Percentiles rank a stretch among this genome's conserved stretches.
Conservation (phyloP, 176 grass and related monocot species). For the Alloteropsis semialata region DNA sequence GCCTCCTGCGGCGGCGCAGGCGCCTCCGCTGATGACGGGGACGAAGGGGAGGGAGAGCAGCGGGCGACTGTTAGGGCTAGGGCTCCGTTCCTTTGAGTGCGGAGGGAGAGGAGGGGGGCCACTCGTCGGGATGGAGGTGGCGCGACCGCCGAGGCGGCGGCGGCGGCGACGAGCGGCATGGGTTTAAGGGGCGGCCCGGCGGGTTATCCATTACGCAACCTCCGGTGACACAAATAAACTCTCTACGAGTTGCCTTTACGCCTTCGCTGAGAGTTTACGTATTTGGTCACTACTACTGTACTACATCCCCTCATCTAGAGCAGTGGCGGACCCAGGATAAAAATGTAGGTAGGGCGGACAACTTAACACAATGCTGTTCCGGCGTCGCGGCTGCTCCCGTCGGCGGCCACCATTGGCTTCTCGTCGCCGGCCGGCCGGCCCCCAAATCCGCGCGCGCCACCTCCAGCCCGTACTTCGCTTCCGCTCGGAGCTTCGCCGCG, state of each 20-base stretch:
- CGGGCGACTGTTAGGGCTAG: slow-evolving; percentile 24
- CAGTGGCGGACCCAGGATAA: no score
- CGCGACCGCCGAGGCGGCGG: slow-evolving; percentile 20
- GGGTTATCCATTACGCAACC: slow-evolving; percentile 27
- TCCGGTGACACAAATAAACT: not conserved
- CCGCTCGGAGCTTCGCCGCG: no score
- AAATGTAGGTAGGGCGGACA: no score
- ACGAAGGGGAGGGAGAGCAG: slow-evolving; percentile 39
- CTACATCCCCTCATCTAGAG: no score
- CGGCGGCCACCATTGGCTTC: no score
- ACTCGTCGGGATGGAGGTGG: not conserved
- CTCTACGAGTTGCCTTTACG: not conserved
- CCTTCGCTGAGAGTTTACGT: not conserved
- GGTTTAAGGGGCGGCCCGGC: not conserved
- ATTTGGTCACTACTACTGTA: not conserved
- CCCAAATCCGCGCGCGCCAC: no score
- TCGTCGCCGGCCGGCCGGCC: no score
- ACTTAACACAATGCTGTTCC: no score
- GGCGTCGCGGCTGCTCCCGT: no score
- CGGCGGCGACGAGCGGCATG: slow-evolving; percentile 32
- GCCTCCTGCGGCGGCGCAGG: slow-evolving; percentile 10
- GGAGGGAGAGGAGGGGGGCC: not conserved
- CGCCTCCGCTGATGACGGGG: not conserved
- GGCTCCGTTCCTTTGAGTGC: not conserved
- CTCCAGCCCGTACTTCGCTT: no score